Evolutionary conservation across 495 filamentous ascomycete genomes (phyloP).

Genomic region (Xylaria telfairii): DNA sequence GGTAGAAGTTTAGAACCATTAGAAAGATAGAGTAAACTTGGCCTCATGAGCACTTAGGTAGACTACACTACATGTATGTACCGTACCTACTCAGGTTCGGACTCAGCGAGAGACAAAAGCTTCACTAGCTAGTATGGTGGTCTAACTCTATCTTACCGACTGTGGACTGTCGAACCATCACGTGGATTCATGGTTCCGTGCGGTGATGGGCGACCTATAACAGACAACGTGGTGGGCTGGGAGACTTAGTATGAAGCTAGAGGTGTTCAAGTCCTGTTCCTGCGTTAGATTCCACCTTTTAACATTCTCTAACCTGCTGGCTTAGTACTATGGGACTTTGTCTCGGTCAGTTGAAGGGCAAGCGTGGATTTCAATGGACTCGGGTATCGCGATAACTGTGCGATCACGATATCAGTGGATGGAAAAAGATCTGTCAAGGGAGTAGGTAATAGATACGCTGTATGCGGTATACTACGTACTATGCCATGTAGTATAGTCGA

Average conservation of each 20-base stretch:
- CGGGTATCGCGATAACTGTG: too few relatives aligned
- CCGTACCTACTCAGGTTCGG: too few relatives aligned
- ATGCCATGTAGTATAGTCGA: not conserved
- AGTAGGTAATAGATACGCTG: not conserved
- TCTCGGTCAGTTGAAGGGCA: too few relatives aligned
- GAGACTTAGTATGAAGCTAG: constrained; percentile 5
- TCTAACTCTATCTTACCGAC: not conserved
- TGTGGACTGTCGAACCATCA: not conserved
- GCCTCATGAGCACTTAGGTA: too few relatives aligned
- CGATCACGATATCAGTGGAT: not conserved
- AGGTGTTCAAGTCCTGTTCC: not conserved
- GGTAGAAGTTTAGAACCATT: not conserved
- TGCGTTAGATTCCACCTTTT: constrained; percentile 3
- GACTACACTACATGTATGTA: too few relatives aligned
- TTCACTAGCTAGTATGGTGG: not conserved
- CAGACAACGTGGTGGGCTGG: not conserved
- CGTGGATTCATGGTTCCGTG: not conserved
- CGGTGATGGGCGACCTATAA: not conserved
- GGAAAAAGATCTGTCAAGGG: not conserved
- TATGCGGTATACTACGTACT: not conserved
- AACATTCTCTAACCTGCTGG: not conserved
- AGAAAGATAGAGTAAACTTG: not conserved
- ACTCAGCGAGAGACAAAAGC: not conserved
- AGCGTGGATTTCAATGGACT: not conserved
- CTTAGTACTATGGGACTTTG: too few relatives aligned